Conservation (phyloP, 306 rosid genomes). For the Fagus sylvatica region DNA sequence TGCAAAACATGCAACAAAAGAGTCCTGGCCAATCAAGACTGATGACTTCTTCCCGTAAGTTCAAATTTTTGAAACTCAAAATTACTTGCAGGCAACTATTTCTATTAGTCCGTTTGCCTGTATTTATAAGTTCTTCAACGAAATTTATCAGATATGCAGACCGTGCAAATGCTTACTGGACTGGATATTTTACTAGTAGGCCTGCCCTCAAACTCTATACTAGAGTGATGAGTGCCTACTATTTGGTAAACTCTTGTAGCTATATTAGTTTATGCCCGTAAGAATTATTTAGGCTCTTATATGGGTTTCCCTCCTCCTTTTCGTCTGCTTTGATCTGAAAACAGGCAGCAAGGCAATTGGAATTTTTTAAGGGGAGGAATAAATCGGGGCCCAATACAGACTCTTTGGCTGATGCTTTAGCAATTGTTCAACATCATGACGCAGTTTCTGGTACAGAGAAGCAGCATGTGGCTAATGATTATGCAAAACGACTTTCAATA, state of each 20-base stretch:
- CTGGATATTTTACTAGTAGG: constrained; percentile 89
- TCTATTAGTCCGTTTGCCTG: too few relatives aligned
- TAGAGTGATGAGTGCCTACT: constrained; percentile 68
- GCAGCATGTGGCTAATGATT: constrained; percentile 86
- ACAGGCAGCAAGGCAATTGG: constrained; percentile 84
- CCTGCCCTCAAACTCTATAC: constrained; percentile 76
- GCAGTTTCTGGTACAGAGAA: constrained; percentile 73
- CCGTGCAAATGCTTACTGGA: constrained; percentile 72
- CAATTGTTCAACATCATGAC: constrained; percentile 87
- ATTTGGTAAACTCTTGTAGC: constrained; percentile 44
- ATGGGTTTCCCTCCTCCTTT: background rate
- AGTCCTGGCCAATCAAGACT: constrained; percentile 79
- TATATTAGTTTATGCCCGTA: background rate
- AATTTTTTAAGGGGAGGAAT: constrained; percentile 67
- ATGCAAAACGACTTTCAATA: constrained; percentile 61
- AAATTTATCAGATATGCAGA: constrained; percentile 72
- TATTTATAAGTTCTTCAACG: constrained; percentile 4
- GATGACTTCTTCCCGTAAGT: constrained; percentile 92
- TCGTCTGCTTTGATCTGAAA: background rate
- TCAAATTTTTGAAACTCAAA: background rate
- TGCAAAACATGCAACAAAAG: constrained; percentile 65
- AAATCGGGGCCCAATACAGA: constrained; percentile 66
- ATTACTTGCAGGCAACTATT: too few relatives aligned
- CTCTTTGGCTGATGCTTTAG: constrained; percentile 79
- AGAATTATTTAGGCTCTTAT: background rate